Conservation (phyloP, 495 filamentous ascomycete genomes). For the Schizothecium vesticola region DNA sequence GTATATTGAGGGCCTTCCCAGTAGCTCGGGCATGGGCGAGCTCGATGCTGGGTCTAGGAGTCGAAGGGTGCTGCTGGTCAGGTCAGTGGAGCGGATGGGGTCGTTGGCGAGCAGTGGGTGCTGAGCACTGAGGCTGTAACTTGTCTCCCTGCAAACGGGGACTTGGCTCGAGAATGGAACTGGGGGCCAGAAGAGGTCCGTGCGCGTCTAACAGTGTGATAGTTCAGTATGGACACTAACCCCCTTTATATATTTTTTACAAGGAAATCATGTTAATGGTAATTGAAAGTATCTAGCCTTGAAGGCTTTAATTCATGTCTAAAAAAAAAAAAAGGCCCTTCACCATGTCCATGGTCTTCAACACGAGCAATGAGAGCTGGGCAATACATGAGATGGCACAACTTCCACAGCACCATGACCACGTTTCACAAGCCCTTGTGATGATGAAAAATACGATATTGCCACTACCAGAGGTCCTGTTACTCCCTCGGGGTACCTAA, state of each 20-base stretch:
- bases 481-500: neutral
- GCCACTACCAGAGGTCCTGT: neutral
- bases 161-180: neutral
- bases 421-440: neutral
- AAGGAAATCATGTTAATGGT: no score
- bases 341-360: neutral
- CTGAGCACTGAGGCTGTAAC: neutral
- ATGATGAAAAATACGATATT: neutral
- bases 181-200: neutral
- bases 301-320: neutral
- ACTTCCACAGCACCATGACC: neutral
- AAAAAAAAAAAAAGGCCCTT: neutral
- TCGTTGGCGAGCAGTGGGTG: neutral
- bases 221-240: neutral
- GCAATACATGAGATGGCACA: neutral
- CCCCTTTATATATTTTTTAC: neutral
- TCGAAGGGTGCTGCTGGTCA: neutral
- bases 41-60: neutral
- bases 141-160: neutral
- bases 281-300: neutral
- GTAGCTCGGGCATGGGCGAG: neutral
- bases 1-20: neutral
- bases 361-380: neutral
- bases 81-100: neutral
- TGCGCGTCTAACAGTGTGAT: neutral